Conservation (phyloP, 441 rosid genomes). For the Flueggea neowawraea region DNA sequence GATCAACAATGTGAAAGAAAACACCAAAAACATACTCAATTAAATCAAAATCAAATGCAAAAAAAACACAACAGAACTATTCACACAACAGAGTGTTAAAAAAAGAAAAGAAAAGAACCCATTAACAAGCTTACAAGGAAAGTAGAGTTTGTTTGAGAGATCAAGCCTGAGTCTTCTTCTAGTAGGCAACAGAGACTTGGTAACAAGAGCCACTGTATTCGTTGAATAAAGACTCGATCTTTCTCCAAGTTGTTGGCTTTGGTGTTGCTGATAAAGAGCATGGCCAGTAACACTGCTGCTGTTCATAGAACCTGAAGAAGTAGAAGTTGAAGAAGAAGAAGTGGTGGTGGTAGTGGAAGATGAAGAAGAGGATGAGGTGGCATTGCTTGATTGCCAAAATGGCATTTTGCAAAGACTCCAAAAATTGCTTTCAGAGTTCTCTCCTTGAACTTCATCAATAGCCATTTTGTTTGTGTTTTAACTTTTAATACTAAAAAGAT, state of each 20-base stretch:
- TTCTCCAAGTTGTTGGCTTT: conserved; percentile 28
- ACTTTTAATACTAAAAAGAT: too few species aligned
- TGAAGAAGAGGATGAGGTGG: conserved; percentile 20
- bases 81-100: neutral
- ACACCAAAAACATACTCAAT: neutral
- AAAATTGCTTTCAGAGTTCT: conserved; percentile 23
- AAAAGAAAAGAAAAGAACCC: neutral
- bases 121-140: conserved; percentile 45
- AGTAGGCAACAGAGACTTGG: conserved; percentile 65
- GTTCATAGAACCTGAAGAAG: conserved; percentile 31
- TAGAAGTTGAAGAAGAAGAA: conserved; percentile 20
- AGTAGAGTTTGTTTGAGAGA: conserved; percentile 65
- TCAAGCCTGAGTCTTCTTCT: conserved; percentile 63
- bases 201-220: conserved; percentile 43
- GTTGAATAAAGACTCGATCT: conserved; percentile 32
- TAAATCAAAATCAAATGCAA: too few species aligned
- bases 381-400: conserved; percentile 51
- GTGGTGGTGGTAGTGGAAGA: conserved; percentile 30
- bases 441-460: conserved; percentile 27
- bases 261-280: conserved; percentile 29
- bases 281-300: conserved; percentile 6
- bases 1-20: conserved; percentile 1
- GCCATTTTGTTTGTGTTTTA: conserved; percentile 19
- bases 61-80: neutral
- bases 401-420: conserved; percentile 50